phyloP scores from a whole-genome alignment of 345 rosid genomes.

The Geranium rotundifolium region DNA sequence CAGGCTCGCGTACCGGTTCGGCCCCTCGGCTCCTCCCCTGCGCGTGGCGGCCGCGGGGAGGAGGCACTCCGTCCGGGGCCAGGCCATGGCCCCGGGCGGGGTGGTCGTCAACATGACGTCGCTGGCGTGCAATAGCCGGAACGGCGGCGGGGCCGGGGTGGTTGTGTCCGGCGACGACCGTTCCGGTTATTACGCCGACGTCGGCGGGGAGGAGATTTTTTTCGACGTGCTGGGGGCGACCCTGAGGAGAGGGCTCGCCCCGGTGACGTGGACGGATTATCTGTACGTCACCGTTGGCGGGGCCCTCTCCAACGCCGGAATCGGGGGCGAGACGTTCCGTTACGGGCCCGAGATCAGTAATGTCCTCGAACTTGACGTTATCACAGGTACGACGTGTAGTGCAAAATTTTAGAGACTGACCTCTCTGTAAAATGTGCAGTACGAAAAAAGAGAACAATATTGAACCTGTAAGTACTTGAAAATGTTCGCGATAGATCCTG shows the following conservation, averaged over 20 bases:
- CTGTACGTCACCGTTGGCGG: constrained; percentile 84
- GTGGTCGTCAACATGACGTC: constrained; percentile 63
- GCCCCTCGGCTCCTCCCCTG: constrained; percentile 21
- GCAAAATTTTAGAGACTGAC: no score
- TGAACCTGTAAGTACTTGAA: no score
- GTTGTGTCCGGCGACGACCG: constrained; percentile 2
- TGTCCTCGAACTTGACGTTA: constrained; percentile 67
- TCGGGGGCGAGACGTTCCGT: constrained; percentile 82
- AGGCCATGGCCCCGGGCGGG: constrained; percentile 59
- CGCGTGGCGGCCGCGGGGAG: constrained; percentile 63
- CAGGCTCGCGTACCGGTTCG: constrained; percentile 23
- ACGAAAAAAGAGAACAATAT: no score
- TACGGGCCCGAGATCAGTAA: constrained; percentile 91
- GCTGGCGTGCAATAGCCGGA: constrained; percentile 19
- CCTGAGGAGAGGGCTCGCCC: constrained; percentile 43
- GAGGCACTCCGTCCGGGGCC: constrained; percentile 67
- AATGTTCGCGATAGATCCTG: no score
- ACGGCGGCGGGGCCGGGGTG: constrained; percentile 18
- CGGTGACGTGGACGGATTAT: constrained; percentile 78
- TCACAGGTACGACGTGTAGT: no score
- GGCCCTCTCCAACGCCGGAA: constrained; percentile 88
- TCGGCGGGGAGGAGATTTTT: constrained; percentile 72
- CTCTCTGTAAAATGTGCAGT: no score
- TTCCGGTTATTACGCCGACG: constrained; percentile 37
- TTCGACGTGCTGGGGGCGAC: constrained; percentile 52